Evolutionary conservation across 441 rosid genomes (phyloP), one percentile per base, ranked within the genome.

Genomic region (Populus hybrid): DNA sequence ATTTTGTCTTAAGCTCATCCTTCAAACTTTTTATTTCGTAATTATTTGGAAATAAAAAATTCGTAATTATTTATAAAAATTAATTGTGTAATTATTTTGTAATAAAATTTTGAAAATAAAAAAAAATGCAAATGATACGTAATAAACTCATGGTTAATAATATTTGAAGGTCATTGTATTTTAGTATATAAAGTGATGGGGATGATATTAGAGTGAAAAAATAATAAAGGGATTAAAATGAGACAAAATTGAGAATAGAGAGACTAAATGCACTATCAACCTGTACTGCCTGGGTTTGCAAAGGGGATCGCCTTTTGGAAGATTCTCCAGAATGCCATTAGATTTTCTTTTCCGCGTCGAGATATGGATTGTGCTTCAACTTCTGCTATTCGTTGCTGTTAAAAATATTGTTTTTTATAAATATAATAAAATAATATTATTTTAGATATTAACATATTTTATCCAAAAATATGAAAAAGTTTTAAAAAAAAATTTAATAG

Each of bases 311-410:
- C 7, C 75, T 80, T 79, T 83, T 74, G 36, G 24, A 7, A 81
- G 79, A 83, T 67, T 77, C 86, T 76, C 79, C 12, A 34, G 68
- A 70, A 50, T 83, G 78, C 83, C 84, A 81, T 57, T 76, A 8
- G 0, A 10, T 34, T 34, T 32, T 7, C 40, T 68, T 10, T 1
- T 12, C 7, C 28, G 10, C 20, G 0, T 3, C 1, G 20, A 14
- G 57, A 46, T 12, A 40, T 14, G 18, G 5, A 46, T 14, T 0
- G 54, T 12, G 57, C 1, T 46, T 34, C 8, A 34, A 34, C 36
- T 34, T 34, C 36, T 34, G 8, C 36, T 34, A 6, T 34, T 34
- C 36, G 36, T 6, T 1, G 36, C 36, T 34, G 8, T 34, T 34
- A 34, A 34, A 34, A 6, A 6, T 34, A 32, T 6, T 28, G 30